Evolutionary conservation across 192 early-diverging fungal genomes (phyloP), one percentile per base, ranked within the genome.

Genomic region (Umbelopsis isabellina): DNA sequence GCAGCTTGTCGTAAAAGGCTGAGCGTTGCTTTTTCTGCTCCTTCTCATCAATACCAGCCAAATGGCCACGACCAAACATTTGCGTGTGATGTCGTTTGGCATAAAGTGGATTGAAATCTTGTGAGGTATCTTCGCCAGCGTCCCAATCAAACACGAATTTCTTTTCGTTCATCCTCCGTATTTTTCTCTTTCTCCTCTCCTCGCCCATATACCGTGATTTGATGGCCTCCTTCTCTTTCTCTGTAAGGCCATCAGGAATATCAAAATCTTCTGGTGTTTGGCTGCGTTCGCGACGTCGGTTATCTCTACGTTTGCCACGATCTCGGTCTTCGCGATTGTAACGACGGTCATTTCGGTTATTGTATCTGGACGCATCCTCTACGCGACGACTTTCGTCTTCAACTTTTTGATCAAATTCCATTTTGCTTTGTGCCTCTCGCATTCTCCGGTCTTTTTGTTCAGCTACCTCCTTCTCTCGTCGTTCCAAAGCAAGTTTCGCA

Each of bases 61-160:
- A 79, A 61, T 88, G 89, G 4, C 94, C 97, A 65, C 96, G 83
- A 2, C 96, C 96, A 86, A 94, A 96, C 69, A 98, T 84, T 61
- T 88, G 88, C 37, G 84, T 80, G 66, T 84, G 84, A 66, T 87
- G 83, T 15, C 88, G 82, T 68, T 90, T 85, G 55, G 87, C 86
- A 78, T 99, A 99, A 7, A 99, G 77, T 13, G 96, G 95, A 76
- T 93, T 96, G 61, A 93, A 89, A 71, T 98, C 96, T 44, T 89
- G 82, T 18, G 97, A 96, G 3, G 97, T 99, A 72, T 99, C 97
- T 77, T 99, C 97, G 25, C 85, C 84, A 0, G 94, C 91, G 66
- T 92, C 94, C 97, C 97, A 99, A 76, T 97, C 97, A 85, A 99
- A 99, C 16, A 95, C 93, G 79, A 99, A 97, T 74, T 95, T 96